A percentile compares a stretch with the other conserved stretches of the same genome.
Evolutionary conservation across 2,329 filamentous ascomycete species (phyloP).

Genomic region (Daldinia eschscholtzii): DNA sequence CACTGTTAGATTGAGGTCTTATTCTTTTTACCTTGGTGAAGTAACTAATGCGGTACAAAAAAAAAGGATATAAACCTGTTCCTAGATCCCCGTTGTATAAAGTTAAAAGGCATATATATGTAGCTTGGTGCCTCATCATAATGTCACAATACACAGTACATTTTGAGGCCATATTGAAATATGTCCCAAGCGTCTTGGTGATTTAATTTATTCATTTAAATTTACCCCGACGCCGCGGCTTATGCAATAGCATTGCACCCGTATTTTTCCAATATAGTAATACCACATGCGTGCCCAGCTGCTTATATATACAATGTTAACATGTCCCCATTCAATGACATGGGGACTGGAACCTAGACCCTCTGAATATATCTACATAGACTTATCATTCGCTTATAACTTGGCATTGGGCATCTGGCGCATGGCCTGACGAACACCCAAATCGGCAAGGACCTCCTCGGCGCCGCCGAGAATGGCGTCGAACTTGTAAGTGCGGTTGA

Average conservation of each 20-base stretch:
- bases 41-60: conserved; percentile 2
- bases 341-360: neutral
- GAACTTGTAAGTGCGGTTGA: conserved; percentile 87
- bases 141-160: conserved; percentile 30
- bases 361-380: neutral
- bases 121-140: conserved; percentile 32
- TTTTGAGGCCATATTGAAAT: conserved; percentile 29
- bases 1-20: conserved; percentile 2
- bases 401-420: conserved; percentile 87
- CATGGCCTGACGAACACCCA: conserved; percentile 87
- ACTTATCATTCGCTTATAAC: conserved; percentile 63
- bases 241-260: neutral
- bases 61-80: conserved; percentile 21
- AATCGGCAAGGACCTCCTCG: conserved; percentile 84
- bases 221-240: conserved; percentile 1
- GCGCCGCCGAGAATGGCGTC: conserved; percentile 83
- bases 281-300: neutral
- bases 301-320: conserved; percentile 8
- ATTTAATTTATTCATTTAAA: conserved; percentile 8
- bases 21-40: neutral
- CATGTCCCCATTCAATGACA: neutral
- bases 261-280: neutral
- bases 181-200: neutral
- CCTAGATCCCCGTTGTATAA: conserved; percentile 9
- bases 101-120: conserved; percentile 19